phyloP scores from a whole-genome alignment of 495 filamentous ascomycete species.

The Trichoderma virens region DNA sequence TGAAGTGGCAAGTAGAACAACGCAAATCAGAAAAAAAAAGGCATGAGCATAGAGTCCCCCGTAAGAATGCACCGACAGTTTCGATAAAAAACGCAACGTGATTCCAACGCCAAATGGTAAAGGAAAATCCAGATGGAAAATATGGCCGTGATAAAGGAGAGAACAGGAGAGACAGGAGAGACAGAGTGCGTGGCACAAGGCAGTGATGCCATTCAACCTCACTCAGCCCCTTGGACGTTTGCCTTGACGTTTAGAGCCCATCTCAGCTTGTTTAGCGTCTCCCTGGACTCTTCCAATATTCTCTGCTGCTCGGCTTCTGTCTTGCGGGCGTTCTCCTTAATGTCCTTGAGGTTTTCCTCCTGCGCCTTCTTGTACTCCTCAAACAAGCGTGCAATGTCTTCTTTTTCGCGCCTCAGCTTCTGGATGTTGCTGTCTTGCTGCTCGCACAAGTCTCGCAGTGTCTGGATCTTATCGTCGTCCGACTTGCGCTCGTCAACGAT shows the following conservation, averaged over 20 bases:
- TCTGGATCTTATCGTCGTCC: constrained; percentile 51
- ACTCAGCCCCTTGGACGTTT: constrained; percentile 46
- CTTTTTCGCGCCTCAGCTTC: constrained; percentile 49
- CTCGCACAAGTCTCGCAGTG: constrained; percentile 55
- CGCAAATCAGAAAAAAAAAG: neutral
- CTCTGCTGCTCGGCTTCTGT: constrained; percentile 49
- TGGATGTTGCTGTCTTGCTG: constrained; percentile 63
- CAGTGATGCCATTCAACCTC: constrained; percentile 7
- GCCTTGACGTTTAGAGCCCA: constrained; percentile 61
- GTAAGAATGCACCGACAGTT: constrained; percentile 8
- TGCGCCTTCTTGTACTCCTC: constrained; percentile 56
- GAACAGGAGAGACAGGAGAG: neutral
- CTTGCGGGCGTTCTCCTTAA: constrained; percentile 46
- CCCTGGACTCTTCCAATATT: constrained; percentile 50
- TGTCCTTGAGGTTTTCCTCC: constrained; percentile 48
- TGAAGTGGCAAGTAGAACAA: neutral
- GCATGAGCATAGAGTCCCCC: neutral
- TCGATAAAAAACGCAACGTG: neutral
- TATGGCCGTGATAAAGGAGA: constrained; percentile 13
- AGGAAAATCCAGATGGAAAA: neutral
- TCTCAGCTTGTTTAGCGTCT: constrained; percentile 56
- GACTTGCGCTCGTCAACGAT: constrained; percentile 41
- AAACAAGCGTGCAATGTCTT: constrained; percentile 47
- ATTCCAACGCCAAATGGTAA: neutral
- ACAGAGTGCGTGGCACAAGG: neutral